Base-by-base conservation (phyloP, 805 yeast genomes). In the Tetrapisispora fleetii region DNA sequence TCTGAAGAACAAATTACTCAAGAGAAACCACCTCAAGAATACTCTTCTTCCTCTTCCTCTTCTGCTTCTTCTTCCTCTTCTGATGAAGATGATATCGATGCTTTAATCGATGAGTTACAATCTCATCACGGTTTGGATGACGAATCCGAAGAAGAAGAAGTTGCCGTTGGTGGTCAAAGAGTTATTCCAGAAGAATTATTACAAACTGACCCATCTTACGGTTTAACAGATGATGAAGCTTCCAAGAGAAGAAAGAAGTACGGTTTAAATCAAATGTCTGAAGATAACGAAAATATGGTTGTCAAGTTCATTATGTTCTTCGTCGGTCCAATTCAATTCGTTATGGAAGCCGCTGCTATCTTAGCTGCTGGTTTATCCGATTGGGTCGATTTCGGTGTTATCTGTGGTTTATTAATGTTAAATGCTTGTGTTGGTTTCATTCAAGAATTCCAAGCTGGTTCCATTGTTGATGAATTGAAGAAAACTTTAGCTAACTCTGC, bases 331-430 rank as follows among this genome's bases (percentile, higher is more conserved):
- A 87, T 88, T 69, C 96, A 88, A 76, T 87, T 88, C 81, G 95
- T 87, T 67, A 87, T 87, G 96, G 95, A 87, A 76, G 95, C 91
- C 67, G 95, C 96, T 64, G 95, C 96, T 60, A 79, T 87, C 55
- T 76, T 87, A 70, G 95, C 96, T 67, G 95, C 95, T 58, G 96
- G 95, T 81, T 78, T 87, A 63, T 87, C 85, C 75, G 96, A 90
- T 76, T 89, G 96, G 96, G 96, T 89, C 65, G 96, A 89, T 80
- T 89, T 89, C 77, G 96, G 97, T 81, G 97, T 89, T 69, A 89
- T 89, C 68, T 81, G 86, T 73, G 96, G 84, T 73, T 75, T 89
- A 62, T 77, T 89, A 62, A 61, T 82, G 70, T 80, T 89, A 69
- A 89, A 89, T 74, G 96, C 96, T 56, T 74, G 75, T 63, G 96